Evolutionary conservation across 78 protist species (phyloP), one percentile per base, ranked within the genome.

Genomic region (Dictyostelium capitatum): DNA sequence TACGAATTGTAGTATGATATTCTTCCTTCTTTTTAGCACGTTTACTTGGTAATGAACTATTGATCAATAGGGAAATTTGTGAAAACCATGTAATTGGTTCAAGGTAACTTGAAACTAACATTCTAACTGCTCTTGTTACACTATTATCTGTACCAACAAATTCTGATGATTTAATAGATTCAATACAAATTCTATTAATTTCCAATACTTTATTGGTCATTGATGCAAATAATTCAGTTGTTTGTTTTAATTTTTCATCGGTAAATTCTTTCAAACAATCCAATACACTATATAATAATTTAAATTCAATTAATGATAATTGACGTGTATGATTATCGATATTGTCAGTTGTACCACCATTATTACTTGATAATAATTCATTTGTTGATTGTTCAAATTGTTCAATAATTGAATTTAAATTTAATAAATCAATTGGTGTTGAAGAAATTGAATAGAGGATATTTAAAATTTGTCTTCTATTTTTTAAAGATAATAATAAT

Each of bases 21-120:
- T 87, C 93, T 19, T 87, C 93, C 25, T 56, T 87, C 93, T 87
- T 87, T 48, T 87, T 87, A 20, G 67, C 79, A 32, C 79, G 77
- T 57, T 87, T 87, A 10, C 74, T 19, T 85, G 93, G 93, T 12
- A 87, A 14, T 12, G 64, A 53, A 46, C 48, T 47, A 17, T 77
- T 77, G 12, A 77, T 7, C 4, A 75, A 41, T 37, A 53, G 3
- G 46, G 79, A 23, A 2, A 87, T 46, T 37, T 25, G 62, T n/a
- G 62, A 23, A 1, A 65, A 30, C 93, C 93, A 87, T 12, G 93
- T 87, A 28, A 65, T 47, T 47, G 47, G 48, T 51, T 87, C 93
- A 51, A 87, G 28, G 30, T 30, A 28, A 47, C 41, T 73, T n/a
- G 79, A 67, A 6, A 48, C 70, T 30, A 56, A 14, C 46, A 77